A percentile compares a stretch with the other conserved stretches of the same genome.
Evolutionary conservation across 257 asterid genomes (phyloP).

Genomic region (Plectranthus barbatus): DNA sequence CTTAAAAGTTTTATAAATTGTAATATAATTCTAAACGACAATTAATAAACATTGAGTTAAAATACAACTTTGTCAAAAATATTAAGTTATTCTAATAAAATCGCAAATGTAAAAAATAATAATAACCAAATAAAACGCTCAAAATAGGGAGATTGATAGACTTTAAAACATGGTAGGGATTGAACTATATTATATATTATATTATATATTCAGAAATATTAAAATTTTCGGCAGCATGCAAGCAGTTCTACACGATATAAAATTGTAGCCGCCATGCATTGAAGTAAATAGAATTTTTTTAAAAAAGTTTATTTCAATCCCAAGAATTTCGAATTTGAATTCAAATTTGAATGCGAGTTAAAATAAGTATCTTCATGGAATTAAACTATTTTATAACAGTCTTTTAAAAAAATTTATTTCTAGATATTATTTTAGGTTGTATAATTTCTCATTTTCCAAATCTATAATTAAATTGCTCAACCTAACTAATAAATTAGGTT

Average conservation of each 20-base stretch:
- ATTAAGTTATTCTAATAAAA: too few relatives aligned
- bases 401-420: not conserved
- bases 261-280: conserved; percentile 1
- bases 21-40: too few relatives aligned
- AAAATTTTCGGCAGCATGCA: not conserved
- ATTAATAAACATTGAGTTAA: too few relatives aligned
- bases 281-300: not conserved
- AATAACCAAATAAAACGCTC: too few relatives aligned
- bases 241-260: not conserved
- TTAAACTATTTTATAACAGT: not conserved
- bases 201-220: too few relatives aligned
- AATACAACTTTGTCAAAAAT: too few relatives aligned
- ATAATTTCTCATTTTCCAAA: not conserved
- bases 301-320: not conserved
- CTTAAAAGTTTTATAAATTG: too few relatives aligned
- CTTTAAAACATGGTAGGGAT: too few relatives aligned
- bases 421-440: too few relatives aligned
- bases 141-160: too few relatives aligned
- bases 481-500: not conserved
- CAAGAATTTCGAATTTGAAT: conserved; percentile 16
- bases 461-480: not conserved
- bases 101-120: too few relatives aligned
- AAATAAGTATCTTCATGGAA: not conserved
- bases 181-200: too few relatives aligned
- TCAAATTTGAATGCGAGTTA: not conserved